Percentiles rank a stretch among this genome's conserved stretches.
Conservation (phyloP, 2,329 filamentous ascomycete species). For the Diaporthe sp. region DNA sequence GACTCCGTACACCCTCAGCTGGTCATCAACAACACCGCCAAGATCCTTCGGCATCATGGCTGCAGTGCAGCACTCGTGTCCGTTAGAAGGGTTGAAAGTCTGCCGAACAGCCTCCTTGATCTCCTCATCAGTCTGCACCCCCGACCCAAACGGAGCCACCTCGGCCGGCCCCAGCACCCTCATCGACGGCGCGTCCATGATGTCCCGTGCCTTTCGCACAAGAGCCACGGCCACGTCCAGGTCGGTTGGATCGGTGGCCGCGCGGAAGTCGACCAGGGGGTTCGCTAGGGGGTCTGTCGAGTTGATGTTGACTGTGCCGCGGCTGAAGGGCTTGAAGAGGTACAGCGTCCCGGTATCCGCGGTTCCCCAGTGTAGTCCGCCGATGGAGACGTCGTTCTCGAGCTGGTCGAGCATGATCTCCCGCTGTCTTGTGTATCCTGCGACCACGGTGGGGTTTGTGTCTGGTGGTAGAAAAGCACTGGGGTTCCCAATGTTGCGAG, state of each 20-base stretch:
- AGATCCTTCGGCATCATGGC: not conserved
- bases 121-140: not conserved
- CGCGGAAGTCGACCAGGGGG: conserved; percentile 56
- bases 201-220: conserved; percentile 46
- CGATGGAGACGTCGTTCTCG: not conserved
- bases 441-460: not conserved
- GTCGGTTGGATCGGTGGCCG: conserved; percentile 55
- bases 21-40: conserved; percentile 22
- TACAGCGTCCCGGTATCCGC: conserved; percentile 49
- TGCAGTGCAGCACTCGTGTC: conserved; percentile 12
- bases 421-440: conserved; percentile 3
- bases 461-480: not conserved
- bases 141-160: not conserved
- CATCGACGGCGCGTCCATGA: conserved; percentile 11
- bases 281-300: conserved; percentile 51
- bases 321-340: conserved; percentile 55
- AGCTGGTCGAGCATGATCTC: conserved; percentile 3
- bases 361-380: conserved; percentile 49
- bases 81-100: conserved; percentile 10
- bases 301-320: conserved; percentile 57
- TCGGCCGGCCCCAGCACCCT: not conserved
- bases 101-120: not conserved
- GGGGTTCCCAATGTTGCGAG: not conserved
- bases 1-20: conserved; percentile 25
- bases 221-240: conserved; percentile 52